Percentiles rank a stretch among this genome's conserved stretches.
Evolutionary conservation across 2,329 filamentous ascomycete genomes (phyloP).

Genomic region (Daldinia sp.): DNA sequence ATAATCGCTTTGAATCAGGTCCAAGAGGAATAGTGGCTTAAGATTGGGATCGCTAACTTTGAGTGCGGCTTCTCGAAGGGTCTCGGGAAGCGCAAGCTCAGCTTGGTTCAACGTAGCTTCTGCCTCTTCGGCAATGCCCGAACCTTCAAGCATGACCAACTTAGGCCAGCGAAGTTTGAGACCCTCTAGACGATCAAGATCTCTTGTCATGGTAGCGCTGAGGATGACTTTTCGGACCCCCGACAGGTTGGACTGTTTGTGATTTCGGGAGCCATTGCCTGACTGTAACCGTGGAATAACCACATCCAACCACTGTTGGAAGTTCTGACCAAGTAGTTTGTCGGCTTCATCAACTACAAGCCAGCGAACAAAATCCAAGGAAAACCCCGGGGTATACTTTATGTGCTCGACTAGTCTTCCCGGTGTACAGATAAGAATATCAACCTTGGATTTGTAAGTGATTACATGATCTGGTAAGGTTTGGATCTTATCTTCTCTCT

Average conservation of each 20-base stretch:
- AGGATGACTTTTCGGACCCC: slow-evolving; percentile 82
- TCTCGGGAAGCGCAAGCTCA: slow-evolving; percentile 66
- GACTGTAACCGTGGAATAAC: slow-evolving; percentile 70
- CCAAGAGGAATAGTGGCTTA: slow-evolving; percentile 86
- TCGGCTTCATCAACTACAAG: slow-evolving; percentile 94
- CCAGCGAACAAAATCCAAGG: slow-evolving; percentile 81
- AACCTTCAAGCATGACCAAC: slow-evolving; percentile 76
- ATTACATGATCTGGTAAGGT: slow-evolving; percentile 69
- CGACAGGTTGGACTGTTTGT: slow-evolving; percentile 59
- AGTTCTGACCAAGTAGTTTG: slow-evolving; percentile 87
- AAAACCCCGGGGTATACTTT: slow-evolving; percentile 82
- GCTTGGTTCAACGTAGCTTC: slow-evolving; percentile 52
- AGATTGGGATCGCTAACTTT: slow-evolving; percentile 73
- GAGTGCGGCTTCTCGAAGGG: slow-evolving; percentile 71
- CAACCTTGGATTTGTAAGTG: slow-evolving; percentile 74
- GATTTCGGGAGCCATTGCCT: slow-evolving; percentile 59
- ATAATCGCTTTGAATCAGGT: slow-evolving; percentile 70
- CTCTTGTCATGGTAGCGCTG: slow-evolving; percentile 90
- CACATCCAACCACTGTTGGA: slow-evolving; percentile 85
- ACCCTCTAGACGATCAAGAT: slow-evolving; percentile 79
- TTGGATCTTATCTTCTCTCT: slow-evolving; percentile 42
- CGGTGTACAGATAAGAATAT: slow-evolving; percentile 90
- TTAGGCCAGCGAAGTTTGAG: slow-evolving; percentile 77
- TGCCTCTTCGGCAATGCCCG: slow-evolving; percentile 43
- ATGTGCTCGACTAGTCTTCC: slow-evolving; percentile 93